phyloP scores from a whole-genome alignment of 1,284 basidiomycete genomes.

The Melanopsichium pennsylvanicum region DNA sequence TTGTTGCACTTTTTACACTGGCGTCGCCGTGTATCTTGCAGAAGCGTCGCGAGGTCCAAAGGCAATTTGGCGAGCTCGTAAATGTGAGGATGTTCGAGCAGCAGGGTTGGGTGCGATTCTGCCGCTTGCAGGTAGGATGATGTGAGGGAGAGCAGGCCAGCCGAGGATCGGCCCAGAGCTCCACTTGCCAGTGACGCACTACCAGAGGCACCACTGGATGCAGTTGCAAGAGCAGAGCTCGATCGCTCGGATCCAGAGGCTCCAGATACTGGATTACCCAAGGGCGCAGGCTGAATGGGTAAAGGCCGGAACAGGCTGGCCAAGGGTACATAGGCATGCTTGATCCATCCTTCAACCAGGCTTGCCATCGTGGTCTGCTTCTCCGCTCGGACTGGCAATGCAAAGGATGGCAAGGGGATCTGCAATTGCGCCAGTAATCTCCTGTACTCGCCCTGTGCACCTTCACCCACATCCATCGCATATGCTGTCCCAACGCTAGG shows the following conservation, averaged over 20 bases:
- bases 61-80: slow-evolving; percentile 88
- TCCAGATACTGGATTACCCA: slow-evolving; percentile 22
- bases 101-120: slow-evolving; percentile 68
- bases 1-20: slow-evolving; percentile 81
- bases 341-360: slow-evolving; percentile 65
- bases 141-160: slow-evolving; percentile 22
- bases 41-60: slow-evolving; percentile 80
- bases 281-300: slow-evolving; percentile 54
- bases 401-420: slow-evolving; percentile 55
- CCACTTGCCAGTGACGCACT: slow-evolving; percentile 30
- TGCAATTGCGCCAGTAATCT: slow-evolving; percentile 49
- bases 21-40: slow-evolving; percentile 75
- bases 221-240: slow-evolving; percentile 23
- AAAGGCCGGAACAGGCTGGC: slow-evolving; percentile 63
- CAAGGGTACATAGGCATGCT: slow-evolving; percentile 62
- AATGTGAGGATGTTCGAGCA: slow-evolving; percentile 78
- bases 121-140: slow-evolving; percentile 46
- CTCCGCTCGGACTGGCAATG: slow-evolving; percentile 54
- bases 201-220: slow-evolving; percentile 8
- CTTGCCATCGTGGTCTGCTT: slow-evolving; percentile 60
- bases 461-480: slow-evolving; percentile 16
- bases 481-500: neutral
- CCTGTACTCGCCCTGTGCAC: slow-evolving; percentile 51
- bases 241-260: slow-evolving; percentile 10
- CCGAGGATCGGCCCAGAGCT: slow-evolving; percentile 22